phyloP scores from a whole-genome alignment of 83 land plant genomes.

The Picea abies region DNA sequence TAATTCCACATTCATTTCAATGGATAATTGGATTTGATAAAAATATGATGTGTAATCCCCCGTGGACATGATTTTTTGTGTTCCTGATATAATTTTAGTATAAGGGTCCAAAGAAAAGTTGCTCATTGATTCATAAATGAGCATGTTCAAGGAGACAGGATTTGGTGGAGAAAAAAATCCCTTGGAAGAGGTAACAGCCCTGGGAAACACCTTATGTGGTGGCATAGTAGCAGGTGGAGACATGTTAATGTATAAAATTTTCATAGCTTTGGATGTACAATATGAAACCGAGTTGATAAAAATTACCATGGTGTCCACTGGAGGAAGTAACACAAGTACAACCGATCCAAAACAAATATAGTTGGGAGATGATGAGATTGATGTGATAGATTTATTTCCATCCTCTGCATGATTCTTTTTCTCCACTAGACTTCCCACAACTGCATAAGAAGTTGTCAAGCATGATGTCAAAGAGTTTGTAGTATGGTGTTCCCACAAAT shows the following conservation, averaged over 20 bases:
- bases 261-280: constrained; percentile 1
- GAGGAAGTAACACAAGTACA: constrained; percentile 21
- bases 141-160: no score
- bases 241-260: background rate
- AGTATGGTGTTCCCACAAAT: constrained; percentile 58
- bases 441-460: constrained; percentile 22
- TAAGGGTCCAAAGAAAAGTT: no score
- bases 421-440: constrained; percentile 23
- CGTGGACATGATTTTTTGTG: no score
- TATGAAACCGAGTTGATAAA: constrained; percentile 21
- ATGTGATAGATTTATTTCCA: constrained; percentile 21
- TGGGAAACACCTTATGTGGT: background rate
- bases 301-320: constrained; percentile 16
- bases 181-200: no score
- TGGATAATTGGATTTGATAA: no score
- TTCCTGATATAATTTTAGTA: no score
- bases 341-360: constrained; percentile 29
- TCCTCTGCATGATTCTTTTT: constrained; percentile 20
- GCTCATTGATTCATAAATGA: no score
- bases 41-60: no score
- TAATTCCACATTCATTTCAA: no score
- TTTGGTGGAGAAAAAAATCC: no score
- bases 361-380: constrained; percentile 20
- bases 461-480: constrained; percentile 32
- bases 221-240: constrained; percentile 25